Evolutionary conservation across 1,139 yeast genomes (phyloP), one percentile per base, ranked within the genome.

Genomic region (Diutina catenulata): DNA sequence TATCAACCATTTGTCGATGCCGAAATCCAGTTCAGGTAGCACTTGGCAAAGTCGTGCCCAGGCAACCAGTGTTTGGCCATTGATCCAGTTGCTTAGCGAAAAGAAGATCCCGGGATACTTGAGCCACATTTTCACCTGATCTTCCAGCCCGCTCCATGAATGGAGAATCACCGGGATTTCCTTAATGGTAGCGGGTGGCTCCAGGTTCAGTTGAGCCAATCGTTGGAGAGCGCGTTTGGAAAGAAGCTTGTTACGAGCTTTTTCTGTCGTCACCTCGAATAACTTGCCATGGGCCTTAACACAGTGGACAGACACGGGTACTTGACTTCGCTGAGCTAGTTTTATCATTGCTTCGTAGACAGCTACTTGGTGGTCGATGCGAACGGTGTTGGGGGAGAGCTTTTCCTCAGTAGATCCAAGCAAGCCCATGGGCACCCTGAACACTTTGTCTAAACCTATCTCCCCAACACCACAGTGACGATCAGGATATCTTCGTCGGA

Each of bases 391-490:
- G 7, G 59, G 59, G 2, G 76, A 60, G 33, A 77, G 50, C 8
- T 14, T 15, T 11, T 19, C 15, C 9, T 31, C 35, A 21, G 33
- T 29, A 18, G 20, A 31, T 5, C 35, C 35, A 3, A 31, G 13
- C 6, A 31, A 10, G 40, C 62, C 61, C 36, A 55, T 51, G 0
- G 94, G 94, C 10, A 86, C 56, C 28, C 86, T 57, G 49, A 84
- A 84, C 16, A 74, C 52, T 53, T 79, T 81, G 55, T 91, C 98
- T 4, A 91, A 58, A 0, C 98, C 98, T 15, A 87, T 68, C 49
- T 91, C 98, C 0, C 98, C 98, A n/a, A 87, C 65, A 10, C 71
- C 71, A 38, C 44, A 51, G 10, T 4, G 35, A 23, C 13, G 7
- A 18, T 6, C n/a, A n/a, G n/a, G n/a, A n/a, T n/a, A n/a, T n/a